Base-by-base conservation (phyloP, 768 basidiomycete genomes). In the Steccherinum ochraceum region DNA sequence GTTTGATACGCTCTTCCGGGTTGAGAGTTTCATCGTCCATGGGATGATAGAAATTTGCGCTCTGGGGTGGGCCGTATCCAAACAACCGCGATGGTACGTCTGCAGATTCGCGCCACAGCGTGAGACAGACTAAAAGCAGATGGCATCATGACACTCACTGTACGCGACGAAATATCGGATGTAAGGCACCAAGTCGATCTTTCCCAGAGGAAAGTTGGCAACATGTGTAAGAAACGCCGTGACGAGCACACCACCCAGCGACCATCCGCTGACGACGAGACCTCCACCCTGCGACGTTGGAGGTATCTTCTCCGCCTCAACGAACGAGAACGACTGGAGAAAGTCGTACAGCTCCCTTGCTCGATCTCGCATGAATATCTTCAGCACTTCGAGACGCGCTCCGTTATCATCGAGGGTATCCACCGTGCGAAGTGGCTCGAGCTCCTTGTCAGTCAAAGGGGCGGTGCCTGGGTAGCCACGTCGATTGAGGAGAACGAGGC, bases 401-500 rank as follows among this genome's bases (percentile, higher is more conserved):
- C 40, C 47, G n/a, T 40, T 23, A 16, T 35, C 30, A 35, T 35
- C 30, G 7, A 27, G 24, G 47, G 41, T 21, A 11, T 42, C 26
- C 4, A 46, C 51, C 21, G 24, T 18, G 16, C 13, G n/a, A 16
- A 35, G 16, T 5, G 30, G 30, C 30, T 35, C 16, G 30, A 35
- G 16, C 30, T 35, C 30, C 7, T 35, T 16, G 30, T 5, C 30
- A 16, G 7, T 35, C 30, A 35, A 16, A 16, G 30, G 5, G 16
- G 16, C 30, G 30, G 30, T 35, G 5, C 30, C 30, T 5, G 45
- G 51, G 30, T 55, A 58, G 44, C 45, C 56, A 11, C 54, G 50
- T 13, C 56, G 50, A 39, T 49, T 58, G 30, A 55, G n/a, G 3
- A 40, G 19, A 19, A 58, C 51, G 12, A 58, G 45, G 13, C 56